Evolutionary conservation across 73 alveolate species (phyloP).

Genomic region (Paramecium sexaurelia): DNA sequence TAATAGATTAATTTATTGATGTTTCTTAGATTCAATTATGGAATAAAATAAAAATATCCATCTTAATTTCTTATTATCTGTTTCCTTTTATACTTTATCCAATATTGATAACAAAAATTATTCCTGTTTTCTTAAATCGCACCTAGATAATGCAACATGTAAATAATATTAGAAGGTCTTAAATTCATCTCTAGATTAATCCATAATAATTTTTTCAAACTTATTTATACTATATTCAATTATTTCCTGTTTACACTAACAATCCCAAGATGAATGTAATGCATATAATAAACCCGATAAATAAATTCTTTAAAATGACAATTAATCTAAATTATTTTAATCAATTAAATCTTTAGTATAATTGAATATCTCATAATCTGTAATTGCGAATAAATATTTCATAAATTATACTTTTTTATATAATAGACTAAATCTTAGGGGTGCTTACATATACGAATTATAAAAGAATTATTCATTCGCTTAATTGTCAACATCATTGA

Average conservation of each 20-base stretch:
- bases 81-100: background rate
- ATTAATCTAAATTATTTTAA: background rate
- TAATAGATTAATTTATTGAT: background rate
- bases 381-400: background rate
- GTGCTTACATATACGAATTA: background rate
- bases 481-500: background rate
- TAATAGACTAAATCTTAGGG: background rate
- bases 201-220: background rate
- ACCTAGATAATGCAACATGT: background rate
- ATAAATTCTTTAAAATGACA: background rate
- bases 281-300: background rate
- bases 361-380: background rate
- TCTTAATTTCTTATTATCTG: background rate
- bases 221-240: background rate
- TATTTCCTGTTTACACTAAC: background rate
- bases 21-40: slow-evolving; percentile 7
- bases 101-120: background rate
- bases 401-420: background rate
- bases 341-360: slow-evolving; percentile 23
- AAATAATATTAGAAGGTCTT: background rate
- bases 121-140: background rate
- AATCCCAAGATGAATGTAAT: slow-evolving; percentile 31
- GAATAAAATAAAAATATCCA: background rate
- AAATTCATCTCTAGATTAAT: background rate
- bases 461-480: background rate